Evolutionary conservation across 1,284 basidiomycete species (phyloP), one percentile per base, ranked within the genome.

Genomic region (Coriolopsis trogii): DNA sequence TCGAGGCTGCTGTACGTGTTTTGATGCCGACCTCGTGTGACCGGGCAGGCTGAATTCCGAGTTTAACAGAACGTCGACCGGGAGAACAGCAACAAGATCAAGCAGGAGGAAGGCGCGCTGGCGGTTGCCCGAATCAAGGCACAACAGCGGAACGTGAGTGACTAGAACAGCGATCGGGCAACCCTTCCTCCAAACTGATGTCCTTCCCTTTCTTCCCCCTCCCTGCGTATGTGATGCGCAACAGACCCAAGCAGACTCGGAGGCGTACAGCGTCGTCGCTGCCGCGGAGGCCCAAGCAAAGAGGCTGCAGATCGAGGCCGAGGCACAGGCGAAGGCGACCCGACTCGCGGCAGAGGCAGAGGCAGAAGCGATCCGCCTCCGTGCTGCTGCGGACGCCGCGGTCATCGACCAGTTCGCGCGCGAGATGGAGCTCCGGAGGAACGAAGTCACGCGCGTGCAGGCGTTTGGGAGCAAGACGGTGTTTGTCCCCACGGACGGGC

Each of bases 61-160:
- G 38, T 16, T 12, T 8, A 31, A 8, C 51, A 87, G 81, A 91
- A 91, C 58, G 89, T 91, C 45, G 89, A 91, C 67, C 70, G 89
- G 50, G 89, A 91, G 68, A 91, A 91, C 64, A 87, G 84, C 71
- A 91, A 91, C 72, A 87, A 87, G 67, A 85, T 90, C 61, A 91
- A 90, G 69, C 85, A 89, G 61, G 87, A 91, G 64, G 83, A 91
- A 67, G 89, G 89, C 62, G 76, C 85, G 13, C 77, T 91, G 33
- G 73, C 84, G 5, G 89, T 91, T 13, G 82, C 89, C 24, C 82
- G 80, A 42, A 88, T 91, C 72, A 87, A 83, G 61, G 88, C 85
- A 1, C 78, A 87, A 65, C 60, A 82, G 9, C 79, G 75, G 46
- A 89, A 90, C 62, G 80, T 82, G 16, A 56, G 70, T 59, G n/a